A percentile compares a stretch with the other conserved stretches of the same genome.
Evolutionary conservation across 2,329 filamentous ascomycete genomes (phyloP).

Genomic region (Biscogniauxia mediterranea): DNA sequence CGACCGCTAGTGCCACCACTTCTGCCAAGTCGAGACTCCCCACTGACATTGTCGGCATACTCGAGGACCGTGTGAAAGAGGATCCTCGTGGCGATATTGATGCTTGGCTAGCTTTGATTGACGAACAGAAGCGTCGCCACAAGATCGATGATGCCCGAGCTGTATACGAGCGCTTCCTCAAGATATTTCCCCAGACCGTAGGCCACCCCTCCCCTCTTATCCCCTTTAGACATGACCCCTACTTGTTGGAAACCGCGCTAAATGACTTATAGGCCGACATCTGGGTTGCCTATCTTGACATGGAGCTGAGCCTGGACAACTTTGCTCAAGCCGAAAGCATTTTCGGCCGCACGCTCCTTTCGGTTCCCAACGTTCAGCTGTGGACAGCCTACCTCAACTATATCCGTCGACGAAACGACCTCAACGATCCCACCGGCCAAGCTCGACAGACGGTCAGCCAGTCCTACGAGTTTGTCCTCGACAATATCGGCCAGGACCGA

Average conservation of each 20-base stretch:
- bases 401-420: conserved; percentile 84
- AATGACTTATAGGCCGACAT: conserved; percentile 71
- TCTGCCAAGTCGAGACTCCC: conserved; percentile 40
- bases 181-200: conserved; percentile 87
- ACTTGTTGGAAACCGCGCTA: conserved; percentile 35
- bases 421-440: conserved; percentile 75
- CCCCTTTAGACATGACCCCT: background rate
- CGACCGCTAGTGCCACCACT: conserved; percentile 8
- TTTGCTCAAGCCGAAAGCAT: conserved; percentile 77
- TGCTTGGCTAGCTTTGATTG: conserved; percentile 85
- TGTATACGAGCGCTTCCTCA: conserved; percentile 82
- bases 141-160: conserved; percentile 78
- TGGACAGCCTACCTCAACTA: conserved; percentile 96
- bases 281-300: conserved; percentile 84
- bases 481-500: conserved; percentile 86
- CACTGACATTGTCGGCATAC: conserved; percentile 71
- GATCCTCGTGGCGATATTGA: conserved; percentile 91
- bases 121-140: conserved; percentile 77
- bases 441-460: conserved; percentile 78
- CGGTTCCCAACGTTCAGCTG: conserved; percentile 77
- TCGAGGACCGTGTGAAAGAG: conserved; percentile 89
- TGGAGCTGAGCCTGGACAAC: conserved; percentile 87
- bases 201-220: conserved; percentile 40
- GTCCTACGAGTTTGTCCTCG: conserved; percentile 89
- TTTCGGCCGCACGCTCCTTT: conserved; percentile 76